phyloP scores from a whole-genome alignment of 176 grass and related monocot species.

The Phyllostachys edulis region DNA sequence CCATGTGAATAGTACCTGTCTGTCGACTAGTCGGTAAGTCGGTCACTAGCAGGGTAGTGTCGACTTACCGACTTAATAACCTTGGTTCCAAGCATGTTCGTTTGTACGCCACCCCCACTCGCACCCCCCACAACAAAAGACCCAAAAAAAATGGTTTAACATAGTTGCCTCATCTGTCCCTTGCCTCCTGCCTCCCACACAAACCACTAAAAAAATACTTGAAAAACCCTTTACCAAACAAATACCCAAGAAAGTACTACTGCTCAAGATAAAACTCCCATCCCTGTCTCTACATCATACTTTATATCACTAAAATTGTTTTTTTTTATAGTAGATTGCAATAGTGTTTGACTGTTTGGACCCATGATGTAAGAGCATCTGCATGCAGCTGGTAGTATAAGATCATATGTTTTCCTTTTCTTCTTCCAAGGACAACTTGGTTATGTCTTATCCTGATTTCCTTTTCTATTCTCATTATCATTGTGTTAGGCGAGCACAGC shows the following conservation, averaged over 20 bases:
- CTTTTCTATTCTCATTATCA: conserved; percentile 33
- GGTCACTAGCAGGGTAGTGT: no score
- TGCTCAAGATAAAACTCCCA: neutral
- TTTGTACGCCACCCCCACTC: neutral
- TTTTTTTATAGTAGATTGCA: neutral
- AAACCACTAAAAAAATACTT: neutral
- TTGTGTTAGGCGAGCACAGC: conserved; percentile 73
- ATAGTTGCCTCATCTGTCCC: no score
- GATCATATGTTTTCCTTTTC: neutral
- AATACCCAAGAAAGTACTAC: neutral
- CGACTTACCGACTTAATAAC: no score
- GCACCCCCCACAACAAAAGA: neutral
- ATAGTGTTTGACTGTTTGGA: neutral
- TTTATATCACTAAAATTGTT: neutral
- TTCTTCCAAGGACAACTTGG: conserved; percentile 4
- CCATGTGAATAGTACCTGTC: no score
- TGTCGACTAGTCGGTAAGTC: no score
- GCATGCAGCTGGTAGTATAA: neutral
- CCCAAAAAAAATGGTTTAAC: no score
- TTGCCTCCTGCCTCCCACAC: neutral
- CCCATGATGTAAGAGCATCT: conserved; percentile 7
- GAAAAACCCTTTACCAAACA: neutral
- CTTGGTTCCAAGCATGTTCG: neutral
- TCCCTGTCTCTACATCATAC: neutral
- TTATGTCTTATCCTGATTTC: conserved; percentile 39